Evolutionary conservation across 179 eudicot species (phyloP), one percentile per base, ranked within the genome.

Genomic region (Dionaea muscipula): DNA sequence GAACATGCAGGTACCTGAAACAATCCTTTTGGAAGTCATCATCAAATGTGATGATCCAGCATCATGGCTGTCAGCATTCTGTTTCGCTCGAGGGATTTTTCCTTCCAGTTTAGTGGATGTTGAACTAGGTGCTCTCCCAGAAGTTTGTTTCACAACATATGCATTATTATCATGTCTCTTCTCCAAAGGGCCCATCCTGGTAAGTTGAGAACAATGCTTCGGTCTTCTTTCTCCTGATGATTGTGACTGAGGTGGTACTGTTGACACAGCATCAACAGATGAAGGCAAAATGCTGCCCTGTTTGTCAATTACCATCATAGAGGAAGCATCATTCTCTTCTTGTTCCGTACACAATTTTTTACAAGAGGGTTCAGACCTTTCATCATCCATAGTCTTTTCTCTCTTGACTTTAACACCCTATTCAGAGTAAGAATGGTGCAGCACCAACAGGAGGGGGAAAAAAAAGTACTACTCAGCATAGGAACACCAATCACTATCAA

Each of bases 291-390:
- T 24, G 28, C 39, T 48, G 11, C 20, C 59, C 40, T 50, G 59
- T 26, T 40, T 55, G 16, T 4, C 26, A 55, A 40, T 21, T 36
- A 36, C 33, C 51, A 17, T 10, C 22, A 16, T 23, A 20, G 45
- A 36, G 33, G 73, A 61, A 33, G 53, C 71, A 23, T 64, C 69
- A 36, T 61, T 68, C 59, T 57, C 71, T 26, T 61, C 68, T 26
- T 54, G 51, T 21, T 9, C 55, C 57, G 20, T 12, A 21, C 48
- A 46, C 56, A 35, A 31, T 57, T 67, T 71, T 47, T 71, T 75
- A 13, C 43, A 17, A 19, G 66, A 62, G 48, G 65, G 51, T 33
- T 49, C 73, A 26, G 44, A 59, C 18, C 21, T 53, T 33, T 59
- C 47, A 19, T 20, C 14, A 49, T 56, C 57, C 48, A 45, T 5